Evolutionary conservation across 768 basidiomycete genomes (phyloP).

Genomic region (Podaxis sp.): DNA sequence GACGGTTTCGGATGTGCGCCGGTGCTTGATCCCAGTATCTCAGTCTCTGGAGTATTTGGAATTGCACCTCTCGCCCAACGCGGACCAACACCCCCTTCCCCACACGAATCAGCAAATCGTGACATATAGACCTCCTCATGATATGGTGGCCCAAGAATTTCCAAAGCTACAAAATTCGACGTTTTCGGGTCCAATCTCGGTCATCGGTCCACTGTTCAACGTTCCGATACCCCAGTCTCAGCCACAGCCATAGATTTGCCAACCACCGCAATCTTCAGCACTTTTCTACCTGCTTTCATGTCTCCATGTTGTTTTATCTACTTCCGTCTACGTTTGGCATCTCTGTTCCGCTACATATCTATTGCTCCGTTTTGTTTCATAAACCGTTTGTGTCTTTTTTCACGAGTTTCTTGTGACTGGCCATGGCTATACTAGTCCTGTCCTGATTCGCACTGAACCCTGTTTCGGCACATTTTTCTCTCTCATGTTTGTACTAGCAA

Average conservation of each 20-base stretch:
- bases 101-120: neutral
- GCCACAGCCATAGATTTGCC: neutral
- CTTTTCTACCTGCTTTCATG: neutral
- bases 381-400: neutral
- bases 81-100: too few relatives aligned
- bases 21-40: neutral
- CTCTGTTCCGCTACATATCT: neutral
- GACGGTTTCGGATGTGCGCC: neutral
- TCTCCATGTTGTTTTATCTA: neutral
- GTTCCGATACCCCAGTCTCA: neutral
- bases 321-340: neutral
- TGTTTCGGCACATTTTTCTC: neutral
- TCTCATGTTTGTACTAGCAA: neutral
- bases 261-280: neutral
- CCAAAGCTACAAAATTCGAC: neutral
- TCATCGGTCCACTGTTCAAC: neutral
- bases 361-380: neutral
- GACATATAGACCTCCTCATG: neutral
- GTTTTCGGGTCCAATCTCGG: neutral
- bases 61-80: neutral
- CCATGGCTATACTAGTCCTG: neutral
- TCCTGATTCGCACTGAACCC: neutral
- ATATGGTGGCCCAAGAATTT: neutral
- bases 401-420: neutral
- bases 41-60: neutral